phyloP scores from a whole-genome alignment of 768 basidiomycete species.

The Phanerochaete sordida region DNA sequence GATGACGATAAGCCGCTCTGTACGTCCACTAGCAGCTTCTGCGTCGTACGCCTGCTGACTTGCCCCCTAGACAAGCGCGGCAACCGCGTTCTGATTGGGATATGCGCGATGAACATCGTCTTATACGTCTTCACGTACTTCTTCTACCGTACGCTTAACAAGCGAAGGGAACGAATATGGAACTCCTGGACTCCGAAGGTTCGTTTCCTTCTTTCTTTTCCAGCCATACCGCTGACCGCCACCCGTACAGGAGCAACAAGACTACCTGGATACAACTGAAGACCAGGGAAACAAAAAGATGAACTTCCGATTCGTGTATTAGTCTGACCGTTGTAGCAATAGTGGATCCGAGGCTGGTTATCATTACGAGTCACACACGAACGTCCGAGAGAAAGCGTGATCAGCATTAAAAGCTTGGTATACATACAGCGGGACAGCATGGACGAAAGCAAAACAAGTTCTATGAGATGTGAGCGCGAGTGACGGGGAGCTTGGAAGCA shows the following conservation, averaged over 20 bases:
- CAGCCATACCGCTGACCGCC: neutral
- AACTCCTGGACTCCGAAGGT: constrained; percentile 46
- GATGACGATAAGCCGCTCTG: constrained; percentile 35
- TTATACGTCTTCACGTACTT: constrained; percentile 49
- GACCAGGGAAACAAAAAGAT: constrained; percentile 58
- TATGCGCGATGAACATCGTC: constrained; percentile 50
- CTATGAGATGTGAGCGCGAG: neutral
- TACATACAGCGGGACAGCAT: constrained; percentile 1
- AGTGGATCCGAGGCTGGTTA: neutral
- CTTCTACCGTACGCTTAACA: constrained; percentile 55
- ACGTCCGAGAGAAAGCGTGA: neutral
- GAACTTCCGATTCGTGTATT: constrained; percentile 67
- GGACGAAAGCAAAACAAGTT: neutral
- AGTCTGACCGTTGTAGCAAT: neutral
- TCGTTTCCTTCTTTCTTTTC: neutral
- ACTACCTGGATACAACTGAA: constrained; percentile 59
- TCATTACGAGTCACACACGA: no score
- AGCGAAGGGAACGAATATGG: constrained; percentile 49
- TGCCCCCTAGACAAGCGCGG: constrained; percentile 49
- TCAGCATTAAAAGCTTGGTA: neutral
- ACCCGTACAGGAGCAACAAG: constrained; percentile 43
- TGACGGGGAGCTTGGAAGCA: neutral
- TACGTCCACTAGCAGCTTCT: constrained; percentile 18
- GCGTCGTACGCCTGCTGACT: constrained; percentile 15
- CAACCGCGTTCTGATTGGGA: constrained; percentile 50